These are phyloP conservation scores for Trichophyton schoenleinii DNA, from an alignment of 2,329 filamentous ascomycete genomes.

Conservation along the genomic window DNA sequence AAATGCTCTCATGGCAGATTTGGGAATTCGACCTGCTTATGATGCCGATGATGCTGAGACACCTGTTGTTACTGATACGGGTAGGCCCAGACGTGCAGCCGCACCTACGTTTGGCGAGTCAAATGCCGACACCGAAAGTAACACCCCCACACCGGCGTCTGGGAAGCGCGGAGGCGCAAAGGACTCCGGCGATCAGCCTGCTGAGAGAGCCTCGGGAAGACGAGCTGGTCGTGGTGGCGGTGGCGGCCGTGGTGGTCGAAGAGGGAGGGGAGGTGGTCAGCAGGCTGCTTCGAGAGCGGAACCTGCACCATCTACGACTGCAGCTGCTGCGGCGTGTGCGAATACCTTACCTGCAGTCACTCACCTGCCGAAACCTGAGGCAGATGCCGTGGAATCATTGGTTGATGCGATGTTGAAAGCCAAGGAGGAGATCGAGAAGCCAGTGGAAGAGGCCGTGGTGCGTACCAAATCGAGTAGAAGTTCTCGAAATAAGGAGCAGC, in stretches of 20 bases:
- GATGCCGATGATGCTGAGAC: conserved; percentile 32
- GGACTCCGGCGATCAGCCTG: conserved; percentile 17
- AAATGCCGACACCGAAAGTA: conserved; percentile 21
- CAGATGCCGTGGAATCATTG: conserved; percentile 15
- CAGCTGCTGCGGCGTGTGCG: not conserved
- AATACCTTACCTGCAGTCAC: conserved; percentile 7
- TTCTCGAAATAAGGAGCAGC: conserved; percentile 18
- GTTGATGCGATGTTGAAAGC: conserved; percentile 13
- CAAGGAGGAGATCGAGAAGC: conserved; percentile 11
- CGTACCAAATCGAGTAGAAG: conserved; percentile 7
- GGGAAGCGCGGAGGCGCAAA: conserved; percentile 23
- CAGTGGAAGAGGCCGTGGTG: conserved; percentile 1
- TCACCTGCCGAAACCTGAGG: conserved; percentile 20
- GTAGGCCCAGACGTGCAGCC: conserved; percentile 37
- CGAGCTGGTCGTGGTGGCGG: conserved; percentile 24
- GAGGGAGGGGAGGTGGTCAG: conserved; percentile 19
- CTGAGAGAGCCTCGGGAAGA: conserved; percentile 24
- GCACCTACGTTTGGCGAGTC: conserved; percentile 37
- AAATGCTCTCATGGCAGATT: conserved; percentile 37
- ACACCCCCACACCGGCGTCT: conserved; percentile 23
- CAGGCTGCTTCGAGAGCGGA: conserved; percentile 16
- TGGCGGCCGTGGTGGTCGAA: conserved; percentile 25
- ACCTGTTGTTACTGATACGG: conserved; percentile 37
- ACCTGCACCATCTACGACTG: conserved; percentile 14
- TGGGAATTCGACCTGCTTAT: conserved; percentile 33